These are phyloP conservation scores for Candida tunisiensis DNA, from an alignment of 1,139 yeast genomes.

Conservation along the genomic window DNA sequence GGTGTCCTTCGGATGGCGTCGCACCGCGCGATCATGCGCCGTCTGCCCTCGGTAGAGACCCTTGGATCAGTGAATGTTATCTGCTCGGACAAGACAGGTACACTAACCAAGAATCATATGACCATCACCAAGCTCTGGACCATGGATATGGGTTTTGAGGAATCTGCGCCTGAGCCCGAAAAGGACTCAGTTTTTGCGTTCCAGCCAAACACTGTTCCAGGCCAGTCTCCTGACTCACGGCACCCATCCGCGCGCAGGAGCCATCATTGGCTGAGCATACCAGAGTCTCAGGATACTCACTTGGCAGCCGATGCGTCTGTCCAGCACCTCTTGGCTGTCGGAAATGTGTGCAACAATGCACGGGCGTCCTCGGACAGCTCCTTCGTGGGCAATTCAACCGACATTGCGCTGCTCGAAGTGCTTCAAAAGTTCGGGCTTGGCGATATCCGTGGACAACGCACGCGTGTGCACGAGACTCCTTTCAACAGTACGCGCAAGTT, in stretches of 20 bases:
- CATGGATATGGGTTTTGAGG: slow-evolving; percentile 34
- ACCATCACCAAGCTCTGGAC: slow-evolving; percentile 82
- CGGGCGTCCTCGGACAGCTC: slow-evolving; percentile 41
- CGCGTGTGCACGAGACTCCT: slow-evolving; percentile 58
- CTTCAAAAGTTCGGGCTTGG: slow-evolving; percentile 53
- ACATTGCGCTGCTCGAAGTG: slow-evolving; percentile 71
- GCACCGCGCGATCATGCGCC: slow-evolving; percentile 79
- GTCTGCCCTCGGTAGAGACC: slow-evolving; percentile 91
- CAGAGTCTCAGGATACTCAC: background rate
- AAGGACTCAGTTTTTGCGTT: background rate
- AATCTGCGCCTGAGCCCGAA: background rate
- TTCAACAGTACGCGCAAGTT: slow-evolving; percentile 73
- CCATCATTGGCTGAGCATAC: slow-evolving; percentile 6
- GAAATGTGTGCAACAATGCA: slow-evolving; percentile 65
- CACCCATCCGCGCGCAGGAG: too few species aligned
- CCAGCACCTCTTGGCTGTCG: slow-evolving; percentile 36
- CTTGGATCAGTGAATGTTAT: slow-evolving; percentile 90
- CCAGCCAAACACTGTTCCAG: background rate
- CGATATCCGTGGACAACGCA: slow-evolving; percentile 41
- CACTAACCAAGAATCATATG: slow-evolving; percentile 88
- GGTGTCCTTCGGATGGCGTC: slow-evolving; percentile 94
- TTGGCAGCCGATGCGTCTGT: slow-evolving; percentile 1
- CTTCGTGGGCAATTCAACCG: slow-evolving; percentile 85
- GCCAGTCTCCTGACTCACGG: too few species aligned
- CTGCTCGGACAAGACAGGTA: slow-evolving; percentile 92